Evolutionary conservation across 2,329 filamentous ascomycete species (phyloP).

Genomic region (Colletotrichum plurivorum): DNA sequence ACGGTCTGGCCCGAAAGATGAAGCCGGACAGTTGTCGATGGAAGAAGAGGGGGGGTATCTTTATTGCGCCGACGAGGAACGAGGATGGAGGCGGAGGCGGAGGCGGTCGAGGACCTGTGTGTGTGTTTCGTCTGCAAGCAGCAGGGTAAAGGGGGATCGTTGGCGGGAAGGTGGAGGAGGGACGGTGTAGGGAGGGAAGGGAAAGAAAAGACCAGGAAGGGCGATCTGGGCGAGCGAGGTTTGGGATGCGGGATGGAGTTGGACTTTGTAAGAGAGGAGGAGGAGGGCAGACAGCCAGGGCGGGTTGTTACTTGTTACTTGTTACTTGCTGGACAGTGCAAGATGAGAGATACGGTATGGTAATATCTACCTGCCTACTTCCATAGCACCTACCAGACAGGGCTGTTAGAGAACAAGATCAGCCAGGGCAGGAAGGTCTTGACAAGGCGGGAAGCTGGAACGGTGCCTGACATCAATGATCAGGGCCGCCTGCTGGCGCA

Average conservation of each 20-base stretch:
- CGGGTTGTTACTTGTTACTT: too few relatives aligned
- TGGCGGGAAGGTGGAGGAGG: conserved; percentile 27
- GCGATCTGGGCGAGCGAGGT: conserved; percentile 12
- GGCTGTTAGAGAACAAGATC: conserved; percentile 9
- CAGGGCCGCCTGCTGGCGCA: conserved; percentile 26
- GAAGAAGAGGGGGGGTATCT: conserved; percentile 9
- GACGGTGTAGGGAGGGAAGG: conserved; percentile 5
- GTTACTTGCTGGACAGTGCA: conserved; percentile 24
- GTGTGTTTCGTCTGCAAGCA: conserved; percentile 32
- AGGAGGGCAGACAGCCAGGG: background rate
- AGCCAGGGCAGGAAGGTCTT: conserved; percentile 1
- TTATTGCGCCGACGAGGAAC: conserved; percentile 8
- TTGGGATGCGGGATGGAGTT: conserved; percentile 36
- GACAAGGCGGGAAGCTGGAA: background rate
- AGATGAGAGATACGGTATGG: background rate
- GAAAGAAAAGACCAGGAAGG: conserved; percentile 20
- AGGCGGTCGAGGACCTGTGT: conserved; percentile 17
- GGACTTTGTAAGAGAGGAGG: conserved; percentile 34
- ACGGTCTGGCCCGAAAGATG: conserved; percentile 5
- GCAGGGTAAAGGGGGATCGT: conserved; percentile 33
- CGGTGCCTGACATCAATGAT: conserved; percentile 38
- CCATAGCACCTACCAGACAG: background rate
- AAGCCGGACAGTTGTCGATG: background rate
- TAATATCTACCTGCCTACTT: too few relatives aligned
- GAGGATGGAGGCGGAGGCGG: conserved; percentile 19